Evolutionary conservation across 352 stramenopile genomes (phyloP).

Genomic region (Phytophthora citricola): DNA sequence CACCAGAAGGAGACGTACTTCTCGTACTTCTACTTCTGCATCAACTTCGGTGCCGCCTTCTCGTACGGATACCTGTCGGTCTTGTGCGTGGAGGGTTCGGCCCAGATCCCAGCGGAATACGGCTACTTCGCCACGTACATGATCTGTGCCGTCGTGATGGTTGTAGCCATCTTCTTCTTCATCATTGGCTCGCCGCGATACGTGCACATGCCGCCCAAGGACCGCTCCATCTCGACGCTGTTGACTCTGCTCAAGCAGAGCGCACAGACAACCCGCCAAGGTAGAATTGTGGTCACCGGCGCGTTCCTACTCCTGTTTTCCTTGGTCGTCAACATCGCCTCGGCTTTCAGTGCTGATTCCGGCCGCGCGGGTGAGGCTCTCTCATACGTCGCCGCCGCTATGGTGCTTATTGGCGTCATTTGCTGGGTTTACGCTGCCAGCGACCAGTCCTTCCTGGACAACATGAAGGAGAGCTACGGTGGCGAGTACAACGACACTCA

Average conservation of each 20-base stretch:
- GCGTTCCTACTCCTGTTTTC: slow-evolving; percentile 39
- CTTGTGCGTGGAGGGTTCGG: slow-evolving; percentile 14
- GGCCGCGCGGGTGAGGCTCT: slow-evolving; percentile 39
- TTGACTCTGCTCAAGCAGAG: slow-evolving; percentile 39
- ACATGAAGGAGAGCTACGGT: slow-evolving; percentile 48
- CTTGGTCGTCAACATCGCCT: slow-evolving; percentile 59
- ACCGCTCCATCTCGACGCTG: slow-evolving; percentile 57
- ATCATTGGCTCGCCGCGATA: slow-evolving; percentile 50
- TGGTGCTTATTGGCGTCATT: slow-evolving; percentile 50
- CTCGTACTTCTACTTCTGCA: slow-evolving; percentile 16
- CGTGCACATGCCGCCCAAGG: slow-evolving; percentile 48
- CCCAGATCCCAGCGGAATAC: slow-evolving; percentile 17
- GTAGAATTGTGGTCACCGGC: slow-evolving; percentile 38
- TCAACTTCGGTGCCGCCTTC: slow-evolving; percentile 24
- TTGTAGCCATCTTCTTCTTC: slow-evolving; percentile 33
- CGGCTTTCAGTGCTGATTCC: slow-evolving; percentile 50
- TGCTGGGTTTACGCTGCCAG: slow-evolving; percentile 54
- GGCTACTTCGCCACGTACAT: slow-evolving; percentile 17
- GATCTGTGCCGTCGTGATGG: slow-evolving; percentile 18
- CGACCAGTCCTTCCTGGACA: slow-evolving; percentile 61
- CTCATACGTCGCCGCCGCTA: slow-evolving; percentile 52
- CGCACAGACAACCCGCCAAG: slow-evolving; percentile 29
- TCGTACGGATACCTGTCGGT: slow-evolving; percentile 22
- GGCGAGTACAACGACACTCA: slow-evolving; percentile 46
- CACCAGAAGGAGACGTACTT: slow-evolving; percentile 19